These are phyloP conservation scores for Sedum album DNA, from an alignment of 164 flowering plant genomes.

Conservation along the genomic window DNA sequence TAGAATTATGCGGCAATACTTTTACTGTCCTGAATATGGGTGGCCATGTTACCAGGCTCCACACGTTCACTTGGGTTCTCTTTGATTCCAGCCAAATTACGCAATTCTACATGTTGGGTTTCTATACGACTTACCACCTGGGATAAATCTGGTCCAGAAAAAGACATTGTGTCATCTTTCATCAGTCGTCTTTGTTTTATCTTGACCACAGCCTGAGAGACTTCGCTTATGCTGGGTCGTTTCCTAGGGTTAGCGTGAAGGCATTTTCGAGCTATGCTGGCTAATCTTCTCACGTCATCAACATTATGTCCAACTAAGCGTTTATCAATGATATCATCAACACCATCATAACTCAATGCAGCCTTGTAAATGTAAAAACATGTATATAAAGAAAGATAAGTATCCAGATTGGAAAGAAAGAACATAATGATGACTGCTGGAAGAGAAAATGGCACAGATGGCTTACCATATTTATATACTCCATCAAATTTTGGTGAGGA, in stretches of 20 bases:
- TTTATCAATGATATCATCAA: too few relatives aligned
- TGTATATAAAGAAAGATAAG: background rate
- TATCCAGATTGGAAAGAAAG: background rate
- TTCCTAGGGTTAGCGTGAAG: too few relatives aligned
- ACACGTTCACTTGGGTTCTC: conserved; percentile 21
- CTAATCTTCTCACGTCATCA: too few relatives aligned
- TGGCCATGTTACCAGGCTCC: background rate
- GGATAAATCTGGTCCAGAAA: conserved; percentile 33
- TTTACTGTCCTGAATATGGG: too few relatives aligned
- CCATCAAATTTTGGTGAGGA: too few relatives aligned
- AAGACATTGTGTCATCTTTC: conserved; percentile 60
- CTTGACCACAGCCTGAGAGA: too few relatives aligned
- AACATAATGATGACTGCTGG: background rate
- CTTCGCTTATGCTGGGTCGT: too few relatives aligned
- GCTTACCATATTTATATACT: conserved; percentile 84
- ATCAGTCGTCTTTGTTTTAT: too few relatives aligned
- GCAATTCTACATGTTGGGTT: conserved; percentile 59
- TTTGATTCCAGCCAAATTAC: conserved; percentile 32
- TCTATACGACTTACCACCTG: conserved; percentile 64
- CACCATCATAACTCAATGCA: conserved; percentile 81
- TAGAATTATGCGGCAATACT: too few relatives aligned
- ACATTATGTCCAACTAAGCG: too few relatives aligned
- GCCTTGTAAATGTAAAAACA: conserved; percentile 50
- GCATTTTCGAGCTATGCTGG: too few relatives aligned
- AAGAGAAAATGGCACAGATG: background rate